Base-by-base conservation (phyloP, 2,329 filamentous ascomycete species). In the Fusarium sp. region DNA sequence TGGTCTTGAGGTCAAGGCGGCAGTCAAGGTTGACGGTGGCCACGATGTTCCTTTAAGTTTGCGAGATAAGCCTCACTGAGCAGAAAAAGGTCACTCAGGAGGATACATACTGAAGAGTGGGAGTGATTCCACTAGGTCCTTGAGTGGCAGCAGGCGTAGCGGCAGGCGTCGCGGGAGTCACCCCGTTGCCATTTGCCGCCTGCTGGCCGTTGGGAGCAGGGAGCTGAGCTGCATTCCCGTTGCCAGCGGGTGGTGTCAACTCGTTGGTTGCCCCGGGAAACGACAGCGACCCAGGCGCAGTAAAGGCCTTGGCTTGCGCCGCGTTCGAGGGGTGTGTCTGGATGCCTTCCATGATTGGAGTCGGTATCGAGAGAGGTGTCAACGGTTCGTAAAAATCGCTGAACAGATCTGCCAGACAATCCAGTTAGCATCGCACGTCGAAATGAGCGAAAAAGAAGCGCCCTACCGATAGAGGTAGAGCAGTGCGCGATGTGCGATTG, bases 1-100 rank as follows among this genome's bases (percentile, higher is more conserved):
- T 98, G 80, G 97, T 98, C 93, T 98, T 98, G 78, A 99, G 90
- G 84, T 99, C 97, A 87, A 98, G 88, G 79, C 96, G 95, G 87
- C 96, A 98, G 88, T 97, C 95, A 82, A 98, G 90, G 85, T 98
- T 98, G 88, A 98, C 97, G 79, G 97, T 99, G 78, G 97, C 96
- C 85, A 98, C 96, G 87, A 98, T 98, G 88, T 98, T 98, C 92
- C 95, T 97, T 95, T 71, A 74, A 76, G 81, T 68, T 80, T 73
- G 81, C 79, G 78, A 84, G 82, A 88, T 91, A 86, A 91, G 89
- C 86, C 84, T 87, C 86, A 82, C 80, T 82, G 78, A 83, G 80
- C 80, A 82, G 73, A 71, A 73, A 72, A 73, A 78, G 30, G 65
- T 74, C 76, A 82, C 75, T 80, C 79, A 81, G 77, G 73, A 79